phyloP scores from a whole-genome alignment of 2,329 filamentous ascomycete genomes.

The Pseudogymnoascus sp. region DNA sequence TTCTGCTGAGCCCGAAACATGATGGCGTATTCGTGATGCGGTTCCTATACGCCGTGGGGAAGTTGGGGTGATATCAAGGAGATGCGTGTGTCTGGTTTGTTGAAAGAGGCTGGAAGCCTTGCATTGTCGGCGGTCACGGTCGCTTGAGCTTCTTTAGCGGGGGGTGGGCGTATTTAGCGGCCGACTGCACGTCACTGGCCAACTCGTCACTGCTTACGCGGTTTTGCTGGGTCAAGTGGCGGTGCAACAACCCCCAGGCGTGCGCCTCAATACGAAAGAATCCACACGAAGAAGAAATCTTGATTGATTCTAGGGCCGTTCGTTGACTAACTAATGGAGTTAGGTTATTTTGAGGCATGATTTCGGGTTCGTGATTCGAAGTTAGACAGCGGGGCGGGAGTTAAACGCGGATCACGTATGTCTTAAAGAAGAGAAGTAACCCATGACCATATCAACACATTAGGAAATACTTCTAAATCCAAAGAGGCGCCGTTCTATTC shows the following conservation, averaged over 20 bases:
- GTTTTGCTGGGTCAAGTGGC: neutral
- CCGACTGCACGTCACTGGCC: slow-evolving; percentile 5
- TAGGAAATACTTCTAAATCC: neutral
- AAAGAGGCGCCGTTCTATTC: neutral
- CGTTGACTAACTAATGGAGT: neutral
- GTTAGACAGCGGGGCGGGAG: neutral
- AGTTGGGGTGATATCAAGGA: slow-evolving; percentile 6
- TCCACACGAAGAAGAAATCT: neutral
- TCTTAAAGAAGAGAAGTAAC: neutral
- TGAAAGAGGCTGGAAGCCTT: slow-evolving; percentile 11
- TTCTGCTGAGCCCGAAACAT: slow-evolving; percentile 60
- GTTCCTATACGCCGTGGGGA: neutral
- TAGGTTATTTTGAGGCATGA: neutral
- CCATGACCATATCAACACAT: neutral
- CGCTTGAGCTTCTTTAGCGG: slow-evolving; percentile 11
- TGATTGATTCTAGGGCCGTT: neutral
- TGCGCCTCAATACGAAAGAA: neutral
- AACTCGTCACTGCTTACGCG: slow-evolving; percentile 10
- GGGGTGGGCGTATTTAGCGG: slow-evolving; percentile 6
- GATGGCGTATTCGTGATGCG: slow-evolving; percentile 11
- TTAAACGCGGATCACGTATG: neutral
- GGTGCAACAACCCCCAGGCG: neutral
- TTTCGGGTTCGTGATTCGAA: slow-evolving; percentile 1
- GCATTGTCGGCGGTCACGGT: slow-evolving; percentile 6
- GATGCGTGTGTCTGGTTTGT: neutral